These are phyloP conservation scores for Pseudovirgaria hyperparasitica DNA, from an alignment of 2,329 filamentous ascomycete genomes.

Conservation along the genomic window DNA sequence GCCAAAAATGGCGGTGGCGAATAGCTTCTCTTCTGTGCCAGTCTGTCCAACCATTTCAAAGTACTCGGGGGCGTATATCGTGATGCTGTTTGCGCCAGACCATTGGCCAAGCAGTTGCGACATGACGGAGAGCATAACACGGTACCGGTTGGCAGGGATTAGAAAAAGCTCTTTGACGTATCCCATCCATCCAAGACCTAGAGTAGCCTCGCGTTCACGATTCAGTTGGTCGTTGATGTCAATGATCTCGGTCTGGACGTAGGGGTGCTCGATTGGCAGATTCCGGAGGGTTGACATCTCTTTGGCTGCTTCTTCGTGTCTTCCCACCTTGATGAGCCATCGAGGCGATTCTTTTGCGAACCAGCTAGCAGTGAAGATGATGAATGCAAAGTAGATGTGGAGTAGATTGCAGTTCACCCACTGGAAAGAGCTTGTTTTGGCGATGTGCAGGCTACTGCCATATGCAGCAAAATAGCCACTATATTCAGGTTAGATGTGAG, in stretches of 20 bases:
- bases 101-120: slow-evolving; percentile 63
- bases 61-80: slow-evolving; percentile 62
- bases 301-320: slow-evolving; percentile 43
- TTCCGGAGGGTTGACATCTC: slow-evolving; percentile 47
- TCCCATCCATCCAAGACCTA: slow-evolving; percentile 51
- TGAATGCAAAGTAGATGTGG: slow-evolving; percentile 63
- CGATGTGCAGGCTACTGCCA: slow-evolving; percentile 40
- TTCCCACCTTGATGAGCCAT: slow-evolving; percentile 53
- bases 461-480: slow-evolving; percentile 57
- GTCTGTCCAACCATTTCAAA: slow-evolving; percentile 60
- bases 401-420: slow-evolving; percentile 60
- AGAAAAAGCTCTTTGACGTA: slow-evolving; percentile 57
- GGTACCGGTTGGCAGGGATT: slow-evolving; percentile 57
- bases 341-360: slow-evolving; percentile 59
- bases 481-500: background rate
- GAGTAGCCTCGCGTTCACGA: slow-evolving; percentile 58
- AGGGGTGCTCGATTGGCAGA: slow-evolving; percentile 46
- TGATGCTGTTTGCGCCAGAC: slow-evolving; percentile 62
- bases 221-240: slow-evolving; percentile 54
- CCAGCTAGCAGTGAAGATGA: slow-evolving; percentile 59
- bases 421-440: slow-evolving; percentile 26
- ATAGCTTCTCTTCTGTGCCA: slow-evolving; percentile 54
- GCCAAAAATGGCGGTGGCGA: slow-evolving; percentile 65
- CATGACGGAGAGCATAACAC: slow-evolving; percentile 54
- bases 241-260: slow-evolving; percentile 48